Evolutionary conservation across 495 filamentous ascomycete species (phyloP).

Genomic region (Cercophora newfieldiana): DNA sequence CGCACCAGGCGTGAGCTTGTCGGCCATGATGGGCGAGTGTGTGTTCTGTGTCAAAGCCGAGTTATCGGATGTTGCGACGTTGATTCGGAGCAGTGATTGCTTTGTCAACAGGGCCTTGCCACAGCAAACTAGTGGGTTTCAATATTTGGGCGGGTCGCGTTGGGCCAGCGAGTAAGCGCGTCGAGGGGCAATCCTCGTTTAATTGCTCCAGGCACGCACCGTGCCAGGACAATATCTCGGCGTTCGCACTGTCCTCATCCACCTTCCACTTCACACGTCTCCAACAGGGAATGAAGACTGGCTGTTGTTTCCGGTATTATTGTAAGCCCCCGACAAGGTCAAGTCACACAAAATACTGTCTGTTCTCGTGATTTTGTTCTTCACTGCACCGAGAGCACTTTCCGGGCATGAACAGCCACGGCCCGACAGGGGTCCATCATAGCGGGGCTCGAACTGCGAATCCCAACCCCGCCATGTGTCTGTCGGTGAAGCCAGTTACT

Average conservation of each 20-base stretch:
- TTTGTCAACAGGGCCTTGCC: neutral
- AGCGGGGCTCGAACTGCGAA: conserved; percentile 8
- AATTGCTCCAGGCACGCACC: conserved; percentile 11
- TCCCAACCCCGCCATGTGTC: conserved; percentile 21
- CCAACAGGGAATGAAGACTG: neutral
- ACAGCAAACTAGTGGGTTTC: neutral
- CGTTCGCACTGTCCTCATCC: neutral
- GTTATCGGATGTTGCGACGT: neutral
- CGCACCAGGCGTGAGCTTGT: conserved; percentile 49
- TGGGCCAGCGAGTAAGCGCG: neutral
- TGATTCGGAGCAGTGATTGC: neutral
- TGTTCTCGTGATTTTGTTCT: too few relatives aligned
- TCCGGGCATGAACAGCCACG: neutral
- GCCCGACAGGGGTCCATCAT: neutral
- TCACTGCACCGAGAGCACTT: neutral
- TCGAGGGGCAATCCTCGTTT: conserved; percentile 13
- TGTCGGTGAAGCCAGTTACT: conserved; percentile 19
- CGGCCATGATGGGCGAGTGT: neutral
- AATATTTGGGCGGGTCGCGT: conserved; percentile 5
- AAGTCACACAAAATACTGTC: too few relatives aligned
- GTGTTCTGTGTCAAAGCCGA: neutral
- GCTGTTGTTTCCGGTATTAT: too few relatives aligned
- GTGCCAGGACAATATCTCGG: neutral
- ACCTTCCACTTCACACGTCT: neutral
- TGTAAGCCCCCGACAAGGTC: too few relatives aligned